These are phyloP conservation scores for Pleurotus citrinopileatus DNA, from an alignment of 768 basidiomycete species.

Conservation along the genomic window DNA sequence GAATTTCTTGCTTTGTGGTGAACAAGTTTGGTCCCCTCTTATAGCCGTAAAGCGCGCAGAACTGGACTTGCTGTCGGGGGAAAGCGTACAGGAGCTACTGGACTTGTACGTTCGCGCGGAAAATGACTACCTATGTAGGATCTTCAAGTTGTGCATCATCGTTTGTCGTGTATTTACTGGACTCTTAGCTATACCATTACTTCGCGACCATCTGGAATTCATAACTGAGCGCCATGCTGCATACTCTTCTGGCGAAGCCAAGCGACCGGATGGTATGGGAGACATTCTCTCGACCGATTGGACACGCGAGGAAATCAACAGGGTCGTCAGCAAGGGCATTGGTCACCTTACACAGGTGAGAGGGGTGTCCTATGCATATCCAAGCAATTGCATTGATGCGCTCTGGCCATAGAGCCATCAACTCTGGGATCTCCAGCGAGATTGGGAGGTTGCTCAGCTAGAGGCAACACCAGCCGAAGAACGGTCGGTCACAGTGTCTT, in stretches of 20 bases:
- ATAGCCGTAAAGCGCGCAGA: slow-evolving; percentile 51
- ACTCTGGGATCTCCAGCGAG: slow-evolving; percentile 69
- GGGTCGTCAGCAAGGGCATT: slow-evolving; percentile 53
- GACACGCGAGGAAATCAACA: slow-evolving; percentile 54
- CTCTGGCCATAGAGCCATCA: slow-evolving; percentile 50
- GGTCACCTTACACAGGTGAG: slow-evolving; percentile 63
- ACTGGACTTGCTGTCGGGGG: slow-evolving; percentile 47
- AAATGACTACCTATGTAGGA: slow-evolving; percentile 78
- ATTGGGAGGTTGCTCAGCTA: slow-evolving; percentile 72
- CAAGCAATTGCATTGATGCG: neutral
- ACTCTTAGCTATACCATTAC: slow-evolving; percentile 65
- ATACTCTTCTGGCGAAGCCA: slow-evolving; percentile 36
- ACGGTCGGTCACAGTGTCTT: slow-evolving; percentile 30
- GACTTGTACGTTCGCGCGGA: slow-evolving; percentile 65
- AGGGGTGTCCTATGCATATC: neutral
- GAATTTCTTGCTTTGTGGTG: slow-evolving; percentile 58
- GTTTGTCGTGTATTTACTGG: neutral
- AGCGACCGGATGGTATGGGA: slow-evolving; percentile 46
- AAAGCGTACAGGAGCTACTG: slow-evolving; percentile 54
- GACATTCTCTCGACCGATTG: slow-evolving; percentile 60
- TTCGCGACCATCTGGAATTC: slow-evolving; percentile 67
- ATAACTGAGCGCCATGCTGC: slow-evolving; percentile 40
- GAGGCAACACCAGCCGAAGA: slow-evolving; percentile 44
- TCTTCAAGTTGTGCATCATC: slow-evolving; percentile 5
- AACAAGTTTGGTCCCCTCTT: slow-evolving; percentile 75